Base-by-base conservation (phyloP, 2,329 filamentous ascomycete genomes). In the Penicillium sp. region DNA sequence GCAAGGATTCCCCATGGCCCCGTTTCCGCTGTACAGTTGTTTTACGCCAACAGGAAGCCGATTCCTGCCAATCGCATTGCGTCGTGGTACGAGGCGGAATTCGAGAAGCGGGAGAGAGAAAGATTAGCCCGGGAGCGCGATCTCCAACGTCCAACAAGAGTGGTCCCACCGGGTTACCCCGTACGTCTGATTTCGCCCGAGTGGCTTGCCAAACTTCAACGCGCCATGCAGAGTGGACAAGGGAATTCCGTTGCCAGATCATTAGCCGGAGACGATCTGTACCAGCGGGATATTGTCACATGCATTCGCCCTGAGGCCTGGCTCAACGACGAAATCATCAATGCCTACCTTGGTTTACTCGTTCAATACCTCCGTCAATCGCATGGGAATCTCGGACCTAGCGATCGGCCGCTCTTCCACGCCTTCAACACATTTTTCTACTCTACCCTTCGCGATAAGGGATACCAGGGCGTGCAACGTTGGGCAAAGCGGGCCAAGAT, bases 401-500 rank as follows among this genome's bases (percentile, higher is more conserved):
- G 72, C 38, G 73, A 73, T 39, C 63, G 64, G 19, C 77, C 78
- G 0, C 73, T 67, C 13, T 77, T 73, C 58, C 75, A 78, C 60
- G 75, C 78, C 2, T 79, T 80, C 58, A 76, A 71, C 50, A 73
- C 74, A 17, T 79, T 79, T 61, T 79, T 79, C 64, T 79, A 75
- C 63, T 73, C 71, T 19, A 79, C 73, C 33, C 69, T 77, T 6
- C 69, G 71, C 6, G 73, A 77, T 25, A 75, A 74, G 49, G 77
- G 77, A 19, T 76, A 77, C 48, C 61, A 72, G 25, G 66, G 67
- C 29, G 75, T 79, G 35, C 62, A 67, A 44, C 72, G 78, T 31
- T 82, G 79, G 79, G 74, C 77, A 1, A 70, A 61, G 35, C 74
- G 77, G 36, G 77, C 75, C n/a, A 81, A 79, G 63, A 79, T 82